Conservation (phyloP, 176 grass and related monocot genomes). For the Zoysia pacifica region DNA sequence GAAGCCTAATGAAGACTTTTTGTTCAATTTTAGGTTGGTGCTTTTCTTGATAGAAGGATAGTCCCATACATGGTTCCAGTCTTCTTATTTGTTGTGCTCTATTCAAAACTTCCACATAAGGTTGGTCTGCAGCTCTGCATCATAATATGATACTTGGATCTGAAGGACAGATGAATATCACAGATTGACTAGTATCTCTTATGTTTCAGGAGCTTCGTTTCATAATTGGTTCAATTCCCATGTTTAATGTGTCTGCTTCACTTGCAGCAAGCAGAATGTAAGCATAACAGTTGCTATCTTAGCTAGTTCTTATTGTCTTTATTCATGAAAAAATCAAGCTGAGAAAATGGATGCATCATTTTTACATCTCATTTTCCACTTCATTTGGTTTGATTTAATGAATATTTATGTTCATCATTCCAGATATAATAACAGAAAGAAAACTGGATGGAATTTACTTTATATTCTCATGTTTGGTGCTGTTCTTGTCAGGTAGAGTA, state of each 20-base stretch:
- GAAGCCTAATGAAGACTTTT: conserved; percentile 12
- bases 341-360: not conserved
- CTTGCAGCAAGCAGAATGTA: conserved; percentile 89
- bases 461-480: conserved; percentile 81
- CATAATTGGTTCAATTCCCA: conserved; percentile 79
- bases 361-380: not conserved
- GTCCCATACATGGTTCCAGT: conserved; percentile 70
- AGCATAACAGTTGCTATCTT: conserved; percentile 32
- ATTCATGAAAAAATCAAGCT: conserved; percentile 32
- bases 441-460: conserved; percentile 75
- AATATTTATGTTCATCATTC: conserved; percentile 33
- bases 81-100: conserved; percentile 87
- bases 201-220: conserved; percentile 87
- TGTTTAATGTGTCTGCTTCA: conserved; percentile 89
- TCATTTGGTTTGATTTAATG: conserved; percentile 16
- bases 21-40: conserved; percentile 67
- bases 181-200: conserved; percentile 18
- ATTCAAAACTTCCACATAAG: conserved; percentile 99
- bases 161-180: conserved; percentile 9
- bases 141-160: conserved; percentile 8
- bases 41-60: conserved; percentile 88
- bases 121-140: conserved; percentile 43
- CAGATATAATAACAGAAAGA: conserved; percentile 97
- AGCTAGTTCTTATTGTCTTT: conserved; percentile 18
- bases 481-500: conserved; percentile 70